Conservation (phyloP, 352 stramenopile genomes). For the Globisporangium recalcitrans region DNA sequence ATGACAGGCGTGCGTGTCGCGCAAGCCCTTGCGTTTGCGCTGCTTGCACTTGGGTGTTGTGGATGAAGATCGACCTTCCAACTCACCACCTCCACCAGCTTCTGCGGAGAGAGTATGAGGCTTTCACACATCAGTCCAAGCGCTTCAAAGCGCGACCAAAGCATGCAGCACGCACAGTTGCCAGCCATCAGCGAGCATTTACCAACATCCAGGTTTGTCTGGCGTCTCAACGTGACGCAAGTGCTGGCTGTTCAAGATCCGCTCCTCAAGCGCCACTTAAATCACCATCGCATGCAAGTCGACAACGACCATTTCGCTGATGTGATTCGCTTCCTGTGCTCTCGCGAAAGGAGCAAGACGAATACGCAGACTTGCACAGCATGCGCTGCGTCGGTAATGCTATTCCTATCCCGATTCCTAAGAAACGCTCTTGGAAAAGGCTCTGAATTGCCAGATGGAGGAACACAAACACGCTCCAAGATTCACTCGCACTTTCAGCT, state of each 20-base stretch:
- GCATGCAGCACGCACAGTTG: too few relatives aligned
- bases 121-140: neutral
- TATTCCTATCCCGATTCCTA: constrained; percentile 3
- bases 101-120: neutral
- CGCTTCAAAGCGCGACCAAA: neutral
- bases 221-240: constrained; percentile 2
- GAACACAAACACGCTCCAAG: neutral
- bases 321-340: neutral
- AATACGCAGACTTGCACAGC: too few relatives aligned
- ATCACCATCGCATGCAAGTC: neutral
- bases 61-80: neutral
- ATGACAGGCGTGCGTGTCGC: neutral
- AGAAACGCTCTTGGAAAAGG: constrained; percentile 1
- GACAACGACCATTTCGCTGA: neutral
- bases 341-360: too few relatives aligned
- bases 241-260: constrained; percentile 1
- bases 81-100: neutral
- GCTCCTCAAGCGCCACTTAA: neutral
- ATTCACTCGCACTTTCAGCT: neutral
- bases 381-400: neutral
- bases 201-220: neutral
- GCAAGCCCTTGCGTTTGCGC: neutral
- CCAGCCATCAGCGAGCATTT: neutral
- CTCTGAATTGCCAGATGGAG: neutral
- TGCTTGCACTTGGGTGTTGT: neutral